Evolutionary conservation across 148 eudicot species (phyloP).

Genomic region (Linanthus parryae): DNA sequence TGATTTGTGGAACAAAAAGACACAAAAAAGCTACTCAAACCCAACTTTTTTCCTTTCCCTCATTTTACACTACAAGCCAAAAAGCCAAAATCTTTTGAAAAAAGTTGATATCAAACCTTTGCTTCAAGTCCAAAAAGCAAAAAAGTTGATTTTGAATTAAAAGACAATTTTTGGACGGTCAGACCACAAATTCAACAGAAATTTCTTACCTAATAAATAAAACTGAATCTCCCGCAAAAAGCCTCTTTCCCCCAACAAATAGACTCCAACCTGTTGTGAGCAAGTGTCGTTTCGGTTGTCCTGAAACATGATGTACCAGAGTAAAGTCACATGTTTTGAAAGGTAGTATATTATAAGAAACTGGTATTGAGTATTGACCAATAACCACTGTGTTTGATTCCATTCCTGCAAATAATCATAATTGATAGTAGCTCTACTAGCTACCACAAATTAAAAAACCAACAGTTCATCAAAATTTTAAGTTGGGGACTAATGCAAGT

Average conservation of each 20-base stretch:
- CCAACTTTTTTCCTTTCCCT: no score
- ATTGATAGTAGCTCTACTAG: no score
- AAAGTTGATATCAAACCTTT: not conserved
- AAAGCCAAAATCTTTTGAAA: no score
- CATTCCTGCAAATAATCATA: no score
- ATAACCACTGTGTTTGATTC: no score
- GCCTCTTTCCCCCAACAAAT: conserved; percentile 89
- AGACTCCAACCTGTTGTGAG: conserved; percentile 99
- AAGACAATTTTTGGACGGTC: not conserved
- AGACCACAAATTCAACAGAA: not conserved
- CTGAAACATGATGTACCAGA: conserved; percentile 26
- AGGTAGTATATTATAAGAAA: not conserved
- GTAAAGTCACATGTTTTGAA: not conserved
- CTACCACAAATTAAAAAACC: no score
- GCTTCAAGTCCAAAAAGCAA: not conserved
- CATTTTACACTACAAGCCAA: no score
- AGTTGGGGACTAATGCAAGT: no score
- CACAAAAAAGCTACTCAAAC: no score
- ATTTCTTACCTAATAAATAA: conserved; percentile 69
- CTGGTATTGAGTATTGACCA: not conserved
- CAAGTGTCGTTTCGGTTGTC: conserved; percentile 96
- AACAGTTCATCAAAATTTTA: no score
- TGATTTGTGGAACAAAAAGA: no score
- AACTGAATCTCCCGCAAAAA: conserved; percentile 94
- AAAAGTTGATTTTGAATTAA: not conserved